A percentile compares a stretch with the other conserved stretches of the same genome.
These are phyloP conservation scores for Strobilomyces confusus DNA, from an alignment of 768 basidiomycete genomes.

Conservation along the genomic window DNA sequence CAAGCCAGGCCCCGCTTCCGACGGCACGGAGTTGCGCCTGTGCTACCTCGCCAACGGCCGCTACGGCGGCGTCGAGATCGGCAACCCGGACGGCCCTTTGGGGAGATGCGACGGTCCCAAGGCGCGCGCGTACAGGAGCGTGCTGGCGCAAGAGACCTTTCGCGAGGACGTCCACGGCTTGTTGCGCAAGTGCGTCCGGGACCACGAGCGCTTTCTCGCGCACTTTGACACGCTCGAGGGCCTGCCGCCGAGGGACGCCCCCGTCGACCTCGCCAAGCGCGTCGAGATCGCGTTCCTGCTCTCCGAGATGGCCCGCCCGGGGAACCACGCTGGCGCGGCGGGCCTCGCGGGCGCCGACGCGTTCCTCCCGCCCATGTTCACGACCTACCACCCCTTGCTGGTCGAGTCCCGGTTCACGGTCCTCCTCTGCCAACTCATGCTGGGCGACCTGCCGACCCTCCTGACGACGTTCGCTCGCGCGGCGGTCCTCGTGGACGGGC, in stretches of 20 bases:
- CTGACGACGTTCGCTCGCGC: conserved; percentile 63
- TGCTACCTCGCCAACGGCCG: conserved; percentile 71
- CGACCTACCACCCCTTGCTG: conserved; percentile 87
- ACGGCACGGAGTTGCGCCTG: conserved; percentile 73
- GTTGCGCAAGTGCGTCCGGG: conserved; percentile 72
- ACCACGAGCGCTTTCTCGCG: conserved; percentile 78
- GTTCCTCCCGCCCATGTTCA: conserved; percentile 55
- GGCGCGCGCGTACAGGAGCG: conserved; percentile 56
- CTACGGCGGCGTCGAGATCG: conserved; percentile 85
- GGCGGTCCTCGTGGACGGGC: conserved; percentile 67
- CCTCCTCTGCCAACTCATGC: conserved; percentile 69
- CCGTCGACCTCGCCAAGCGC: conserved; percentile 43
- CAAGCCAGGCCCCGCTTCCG: conserved; percentile 48
- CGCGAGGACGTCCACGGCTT: conserved; percentile 56
- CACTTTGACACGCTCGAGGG: conserved; percentile 78
- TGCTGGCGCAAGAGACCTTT: conserved; percentile 52
- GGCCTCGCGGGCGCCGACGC: conserved; percentile 37
- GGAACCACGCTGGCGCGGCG: conserved; percentile 39
- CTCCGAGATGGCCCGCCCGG: conserved; percentile 64
- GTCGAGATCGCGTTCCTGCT: conserved; percentile 67
- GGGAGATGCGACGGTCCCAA: conserved; percentile 58
- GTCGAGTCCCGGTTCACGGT: conserved; percentile 84
- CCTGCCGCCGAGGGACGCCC: conserved; percentile 18
- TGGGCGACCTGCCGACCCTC: conserved; percentile 66
- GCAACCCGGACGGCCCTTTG: conserved; percentile 74